Evolutionary conservation across 306 rosid species (phyloP).

Genomic region (Mimosa pudica): DNA sequence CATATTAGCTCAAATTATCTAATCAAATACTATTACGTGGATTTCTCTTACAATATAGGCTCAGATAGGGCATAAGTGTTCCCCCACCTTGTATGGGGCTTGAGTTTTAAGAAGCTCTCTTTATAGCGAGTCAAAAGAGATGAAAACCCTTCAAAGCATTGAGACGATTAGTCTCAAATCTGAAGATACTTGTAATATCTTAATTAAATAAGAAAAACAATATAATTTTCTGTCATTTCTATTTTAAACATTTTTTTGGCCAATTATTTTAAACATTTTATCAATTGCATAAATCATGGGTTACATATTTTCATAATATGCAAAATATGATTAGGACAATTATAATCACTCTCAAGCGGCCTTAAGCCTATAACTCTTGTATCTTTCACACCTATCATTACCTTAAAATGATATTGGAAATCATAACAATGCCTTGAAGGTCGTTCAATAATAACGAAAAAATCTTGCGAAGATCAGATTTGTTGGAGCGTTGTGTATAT

Average conservation of each 20-base stretch:
- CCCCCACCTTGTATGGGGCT: too few species aligned
- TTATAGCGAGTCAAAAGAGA: too few species aligned
- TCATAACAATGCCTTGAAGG: neutral
- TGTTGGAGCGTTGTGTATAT: constrained; percentile 53
- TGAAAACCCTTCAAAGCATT: too few species aligned
- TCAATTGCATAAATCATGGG: neutral
- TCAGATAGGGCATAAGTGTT: too few species aligned
- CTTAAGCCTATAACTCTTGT: neutral
- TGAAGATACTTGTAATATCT: too few species aligned
- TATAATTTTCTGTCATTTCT: neutral
- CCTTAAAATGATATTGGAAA: neutral
- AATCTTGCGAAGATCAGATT: constrained; percentile 57
- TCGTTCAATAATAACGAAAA: neutral
- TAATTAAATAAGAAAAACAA: too few species aligned
- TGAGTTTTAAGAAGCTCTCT: too few species aligned
- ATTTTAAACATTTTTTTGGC: neutral
- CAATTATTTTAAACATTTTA: neutral
- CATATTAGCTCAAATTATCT: too few species aligned
- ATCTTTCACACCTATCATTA: neutral
- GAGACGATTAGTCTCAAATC: too few species aligned
- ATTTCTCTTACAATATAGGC: too few species aligned
- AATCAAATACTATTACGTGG: too few species aligned
- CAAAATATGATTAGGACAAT: neutral
- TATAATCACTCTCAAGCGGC: neutral
- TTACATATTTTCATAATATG: neutral